phyloP scores from a whole-genome alignment of 768 basidiomycete genomes.

The Porphyrellus cyaneotinctus region DNA sequence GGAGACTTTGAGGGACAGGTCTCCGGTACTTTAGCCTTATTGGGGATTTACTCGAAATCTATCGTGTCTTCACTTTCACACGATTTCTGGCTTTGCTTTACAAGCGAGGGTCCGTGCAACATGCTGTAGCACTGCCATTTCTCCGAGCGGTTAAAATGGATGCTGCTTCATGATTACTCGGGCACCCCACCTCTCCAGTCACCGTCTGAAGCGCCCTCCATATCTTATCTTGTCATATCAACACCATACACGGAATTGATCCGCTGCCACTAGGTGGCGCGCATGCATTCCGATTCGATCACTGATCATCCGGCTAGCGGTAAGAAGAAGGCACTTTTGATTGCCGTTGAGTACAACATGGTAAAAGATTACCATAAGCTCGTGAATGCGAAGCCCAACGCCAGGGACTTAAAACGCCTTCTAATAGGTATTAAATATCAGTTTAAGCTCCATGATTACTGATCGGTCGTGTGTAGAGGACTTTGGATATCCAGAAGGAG shows the following conservation, averaged over 20 bases:
- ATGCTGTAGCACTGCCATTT: background rate
- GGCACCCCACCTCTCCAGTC: background rate
- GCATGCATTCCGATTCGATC: background rate
- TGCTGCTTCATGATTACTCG: background rate
- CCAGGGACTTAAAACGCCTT: conserved; percentile 10
- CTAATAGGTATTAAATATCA: conserved; percentile 19
- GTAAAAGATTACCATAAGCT: background rate
- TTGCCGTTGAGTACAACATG: conserved; percentile 15
- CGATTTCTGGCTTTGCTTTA: too few relatives aligned
- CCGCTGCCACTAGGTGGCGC: conserved; percentile 7
- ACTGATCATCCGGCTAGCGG: background rate
- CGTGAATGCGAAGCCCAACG: conserved; percentile 14
- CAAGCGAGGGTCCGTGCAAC: too few relatives aligned
- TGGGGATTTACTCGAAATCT: too few relatives aligned
- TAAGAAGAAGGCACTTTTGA: conserved; percentile 22
- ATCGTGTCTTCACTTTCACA: too few relatives aligned
- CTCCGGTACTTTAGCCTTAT: too few relatives aligned
- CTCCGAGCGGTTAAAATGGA: background rate
- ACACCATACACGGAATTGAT: background rate
- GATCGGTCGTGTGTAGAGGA: conserved; percentile 22
- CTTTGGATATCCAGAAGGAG: conserved; percentile 36
- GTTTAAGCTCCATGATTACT: background rate
- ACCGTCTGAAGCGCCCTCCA: background rate
- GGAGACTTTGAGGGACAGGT: too few relatives aligned
- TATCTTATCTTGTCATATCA: conserved; percentile 14